phyloP scores from a whole-genome alignment of 768 basidiomycete species.

The Tulasnella sp. region DNA sequence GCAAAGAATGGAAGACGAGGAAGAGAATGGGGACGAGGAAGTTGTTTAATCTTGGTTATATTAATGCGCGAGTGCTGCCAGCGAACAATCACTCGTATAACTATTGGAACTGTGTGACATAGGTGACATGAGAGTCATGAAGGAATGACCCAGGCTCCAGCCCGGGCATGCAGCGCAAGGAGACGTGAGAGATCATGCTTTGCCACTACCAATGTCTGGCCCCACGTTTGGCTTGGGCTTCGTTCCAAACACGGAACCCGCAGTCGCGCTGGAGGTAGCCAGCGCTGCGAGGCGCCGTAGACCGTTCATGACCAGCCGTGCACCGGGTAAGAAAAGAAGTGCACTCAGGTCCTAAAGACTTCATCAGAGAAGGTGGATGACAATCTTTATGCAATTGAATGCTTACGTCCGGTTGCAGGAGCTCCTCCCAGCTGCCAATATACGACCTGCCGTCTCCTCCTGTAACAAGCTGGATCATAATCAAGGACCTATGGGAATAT shows the following conservation, averaged over 20 bases:
- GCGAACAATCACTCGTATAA: too few relatives aligned
- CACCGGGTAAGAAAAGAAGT: conserved; percentile 6
- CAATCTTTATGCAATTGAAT: neutral
- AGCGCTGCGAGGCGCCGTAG: neutral
- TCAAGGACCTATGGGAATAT: neutral
- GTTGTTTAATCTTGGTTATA: neutral
- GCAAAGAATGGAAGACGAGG: conserved; percentile 6
- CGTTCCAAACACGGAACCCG: too few relatives aligned
- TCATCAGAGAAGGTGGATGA: neutral
- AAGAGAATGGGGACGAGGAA: neutral
- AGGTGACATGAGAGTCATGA: neutral
- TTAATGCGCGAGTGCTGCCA: too few relatives aligned
- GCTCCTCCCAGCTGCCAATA: conserved; percentile 10
- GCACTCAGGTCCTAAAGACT: conserved; percentile 3
- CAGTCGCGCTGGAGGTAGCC: neutral
- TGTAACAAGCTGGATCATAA: neutral
- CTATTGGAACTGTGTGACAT: too few relatives aligned
- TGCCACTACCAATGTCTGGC: too few relatives aligned
- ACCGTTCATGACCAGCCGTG: conserved; percentile 1
- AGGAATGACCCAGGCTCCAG: neutral
- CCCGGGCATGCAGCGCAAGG: neutral
- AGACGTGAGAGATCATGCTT: too few relatives aligned
- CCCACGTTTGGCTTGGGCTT: too few relatives aligned
- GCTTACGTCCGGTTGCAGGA: conserved; percentile 7
- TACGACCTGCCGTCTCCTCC: neutral